A percentile compares a stretch with the other conserved stretches of the same genome.
Evolutionary conservation across 1,284 basidiomycete species (phyloP).

Genomic region (Tilletiopsis washingtonensis): DNA sequence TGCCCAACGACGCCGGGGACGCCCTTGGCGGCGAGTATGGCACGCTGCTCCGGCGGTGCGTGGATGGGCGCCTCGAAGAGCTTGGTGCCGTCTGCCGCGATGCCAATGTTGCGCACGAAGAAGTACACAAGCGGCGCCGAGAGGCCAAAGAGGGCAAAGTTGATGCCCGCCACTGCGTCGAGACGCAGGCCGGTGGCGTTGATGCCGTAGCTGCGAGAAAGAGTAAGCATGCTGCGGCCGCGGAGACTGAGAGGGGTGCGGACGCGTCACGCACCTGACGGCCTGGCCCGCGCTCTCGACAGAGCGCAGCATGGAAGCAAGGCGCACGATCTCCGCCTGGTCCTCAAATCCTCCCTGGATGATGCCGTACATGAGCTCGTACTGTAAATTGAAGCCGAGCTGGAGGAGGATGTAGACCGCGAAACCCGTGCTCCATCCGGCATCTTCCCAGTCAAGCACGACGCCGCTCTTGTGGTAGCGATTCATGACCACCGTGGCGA

Average conservation of each 20-base stretch:
- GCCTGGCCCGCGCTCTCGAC: constrained; percentile 43
- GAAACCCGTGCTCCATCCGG: constrained; percentile 37
- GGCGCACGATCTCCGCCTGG: constrained; percentile 33
- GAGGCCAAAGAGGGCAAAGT: constrained; percentile 37
- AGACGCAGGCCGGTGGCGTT: constrained; percentile 31
- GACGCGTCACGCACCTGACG: constrained; percentile 33
- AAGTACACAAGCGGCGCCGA: constrained; percentile 34
- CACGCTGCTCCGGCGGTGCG: constrained; percentile 18
- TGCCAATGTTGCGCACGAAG: constrained; percentile 34
- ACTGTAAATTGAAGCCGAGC: constrained; percentile 27
- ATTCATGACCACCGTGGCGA: constrained; percentile 30
- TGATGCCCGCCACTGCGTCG: constrained; percentile 36
- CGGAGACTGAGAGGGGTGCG: constrained; percentile 28
- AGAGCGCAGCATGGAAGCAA: constrained; percentile 37
- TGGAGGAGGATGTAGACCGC: constrained; percentile 41
- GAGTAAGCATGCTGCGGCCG: constrained; percentile 3
- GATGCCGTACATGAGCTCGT: constrained; percentile 40
- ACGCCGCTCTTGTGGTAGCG: constrained; percentile 18
- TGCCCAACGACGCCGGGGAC: constrained; percentile 9
- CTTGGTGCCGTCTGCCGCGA: constrained; percentile 20
- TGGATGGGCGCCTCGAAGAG: constrained; percentile 27
- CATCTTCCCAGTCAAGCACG: constrained; percentile 32
- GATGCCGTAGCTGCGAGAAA: constrained; percentile 40
- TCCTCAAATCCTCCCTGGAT: constrained; percentile 24
- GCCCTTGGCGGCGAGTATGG: constrained; percentile 11